phyloP scores from a whole-genome alignment of 2,329 filamentous ascomycete genomes.

The Ophiostoma sp. region DNA sequence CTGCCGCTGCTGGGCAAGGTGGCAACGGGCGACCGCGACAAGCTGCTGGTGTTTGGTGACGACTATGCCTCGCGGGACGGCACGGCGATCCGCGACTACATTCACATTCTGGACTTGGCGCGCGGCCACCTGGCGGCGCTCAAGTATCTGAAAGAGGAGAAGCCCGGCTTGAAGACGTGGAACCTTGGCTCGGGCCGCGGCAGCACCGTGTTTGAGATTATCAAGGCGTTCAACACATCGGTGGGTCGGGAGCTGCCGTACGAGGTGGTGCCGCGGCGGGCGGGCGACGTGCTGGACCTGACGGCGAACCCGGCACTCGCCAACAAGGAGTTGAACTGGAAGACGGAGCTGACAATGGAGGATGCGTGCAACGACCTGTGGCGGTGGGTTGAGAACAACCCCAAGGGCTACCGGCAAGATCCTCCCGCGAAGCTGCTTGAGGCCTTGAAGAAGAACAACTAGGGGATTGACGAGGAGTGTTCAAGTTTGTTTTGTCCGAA shows the following conservation, averaged over 20 bases:
- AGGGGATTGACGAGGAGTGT: background rate
- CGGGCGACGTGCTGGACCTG: slow-evolving; percentile 89
- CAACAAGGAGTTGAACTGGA: slow-evolving; percentile 88
- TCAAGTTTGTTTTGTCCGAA: background rate
- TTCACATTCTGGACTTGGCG: slow-evolving; percentile 90
- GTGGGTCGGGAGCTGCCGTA: slow-evolving; percentile 86
- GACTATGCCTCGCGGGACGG: slow-evolving; percentile 91
- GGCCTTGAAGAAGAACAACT: slow-evolving; percentile 43
- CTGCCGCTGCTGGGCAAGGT: slow-evolving; percentile 93
- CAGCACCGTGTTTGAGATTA: slow-evolving; percentile 95
- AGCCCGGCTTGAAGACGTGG: slow-evolving; percentile 92
- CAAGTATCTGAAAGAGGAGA: slow-evolving; percentile 79
- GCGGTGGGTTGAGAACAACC: slow-evolving; percentile 97
- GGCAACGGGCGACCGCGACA: slow-evolving; percentile 90
- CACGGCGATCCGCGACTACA: slow-evolving; percentile 96
- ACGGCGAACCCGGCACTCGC: slow-evolving; percentile 88
- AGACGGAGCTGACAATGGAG: slow-evolving; percentile 85
- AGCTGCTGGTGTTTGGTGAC: slow-evolving; percentile 91
- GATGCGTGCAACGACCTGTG: slow-evolving; percentile 92
- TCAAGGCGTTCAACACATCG: slow-evolving; percentile 86
- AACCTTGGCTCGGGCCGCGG: slow-evolving; percentile 94
- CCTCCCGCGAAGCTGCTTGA: slow-evolving; percentile 82
- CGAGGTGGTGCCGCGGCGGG: slow-evolving; percentile 77
- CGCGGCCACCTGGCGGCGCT: slow-evolving; percentile 84
- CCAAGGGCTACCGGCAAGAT: slow-evolving; percentile 87